Evolutionary conservation across 495 filamentous ascomycete genomes (phyloP).

Genomic region (Talaromyces nanjingensis): DNA sequence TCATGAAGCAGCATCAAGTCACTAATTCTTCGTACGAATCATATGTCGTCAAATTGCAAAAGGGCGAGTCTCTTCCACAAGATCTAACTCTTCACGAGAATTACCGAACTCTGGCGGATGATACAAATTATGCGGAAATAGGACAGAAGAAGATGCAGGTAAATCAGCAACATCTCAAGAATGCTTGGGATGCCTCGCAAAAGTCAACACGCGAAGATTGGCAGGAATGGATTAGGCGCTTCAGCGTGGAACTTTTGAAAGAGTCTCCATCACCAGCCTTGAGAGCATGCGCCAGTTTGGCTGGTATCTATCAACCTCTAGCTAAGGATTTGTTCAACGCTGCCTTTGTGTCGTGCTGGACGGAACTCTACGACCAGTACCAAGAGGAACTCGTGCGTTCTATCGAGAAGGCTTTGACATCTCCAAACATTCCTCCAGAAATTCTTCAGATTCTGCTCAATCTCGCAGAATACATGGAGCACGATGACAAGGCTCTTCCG

Average conservation of each 20-base stretch:
- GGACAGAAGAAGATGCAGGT: slow-evolving; percentile 88
- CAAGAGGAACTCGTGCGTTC: slow-evolving; percentile 92
- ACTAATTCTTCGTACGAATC: slow-evolving; percentile 84
- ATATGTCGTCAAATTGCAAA: slow-evolving; percentile 83
- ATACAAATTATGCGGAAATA: slow-evolving; percentile 72
- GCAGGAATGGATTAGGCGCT: slow-evolving; percentile 97
- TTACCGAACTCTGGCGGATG: slow-evolving; percentile 71
- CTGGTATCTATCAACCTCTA: slow-evolving; percentile 81
- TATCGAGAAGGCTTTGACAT: slow-evolving; percentile 90
- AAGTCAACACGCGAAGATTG: slow-evolving; percentile 97
- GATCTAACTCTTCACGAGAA: slow-evolving; percentile 86
- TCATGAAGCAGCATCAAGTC: slow-evolving; percentile 56
- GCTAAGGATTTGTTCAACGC: slow-evolving; percentile 96
- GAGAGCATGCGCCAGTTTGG: slow-evolving; percentile 84
- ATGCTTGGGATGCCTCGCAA: slow-evolving; percentile 92
- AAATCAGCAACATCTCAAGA: slow-evolving; percentile 94
- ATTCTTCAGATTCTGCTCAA: slow-evolving; percentile 92
- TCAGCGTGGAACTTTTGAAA: slow-evolving; percentile 89
- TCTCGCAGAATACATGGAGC: slow-evolving; percentile 98
- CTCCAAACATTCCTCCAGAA: slow-evolving; percentile 88
- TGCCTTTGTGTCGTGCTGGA: slow-evolving; percentile 98
- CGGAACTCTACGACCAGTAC: slow-evolving; percentile 90
- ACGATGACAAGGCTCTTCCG: slow-evolving; percentile 95
- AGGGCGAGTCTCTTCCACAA: slow-evolving; percentile 86
- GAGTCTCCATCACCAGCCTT: slow-evolving; percentile 95